Evolutionary conservation across 495 filamentous ascomycete species (phyloP).

Genomic region (Neurospora sp.): DNA sequence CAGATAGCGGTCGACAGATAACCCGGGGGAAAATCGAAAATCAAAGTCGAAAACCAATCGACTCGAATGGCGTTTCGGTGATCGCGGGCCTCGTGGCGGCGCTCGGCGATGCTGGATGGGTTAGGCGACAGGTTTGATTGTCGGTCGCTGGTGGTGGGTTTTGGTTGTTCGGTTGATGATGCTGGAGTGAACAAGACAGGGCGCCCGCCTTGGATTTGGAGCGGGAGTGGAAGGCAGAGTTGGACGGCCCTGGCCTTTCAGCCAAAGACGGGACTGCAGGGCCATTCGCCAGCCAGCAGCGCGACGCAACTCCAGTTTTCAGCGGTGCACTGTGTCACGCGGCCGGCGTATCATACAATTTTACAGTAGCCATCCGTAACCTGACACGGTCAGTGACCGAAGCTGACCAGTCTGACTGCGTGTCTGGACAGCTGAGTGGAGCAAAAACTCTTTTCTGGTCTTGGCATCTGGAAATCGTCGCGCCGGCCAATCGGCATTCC

Average conservation of each 20-base stretch:
- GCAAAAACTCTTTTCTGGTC: background rate
- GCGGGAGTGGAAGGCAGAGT: background rate
- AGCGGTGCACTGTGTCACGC: background rate
- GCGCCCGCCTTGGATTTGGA: background rate
- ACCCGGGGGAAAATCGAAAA: slow-evolving; percentile 2
- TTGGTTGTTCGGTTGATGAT: slow-evolving; percentile 19
- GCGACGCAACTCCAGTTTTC: background rate
- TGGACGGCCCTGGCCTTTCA: background rate
- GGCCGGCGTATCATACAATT: background rate
- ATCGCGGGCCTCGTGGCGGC: slow-evolving; percentile 20
- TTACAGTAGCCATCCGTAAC: background rate
- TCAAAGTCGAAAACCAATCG: background rate
- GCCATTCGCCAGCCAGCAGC: background rate
- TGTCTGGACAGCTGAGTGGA: background rate
- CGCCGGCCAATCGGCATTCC: background rate
- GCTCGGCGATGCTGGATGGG: slow-evolving; percentile 18
- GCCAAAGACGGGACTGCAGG: background rate
- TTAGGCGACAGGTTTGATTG: slow-evolving; percentile 4
- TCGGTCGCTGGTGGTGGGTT: background rate
- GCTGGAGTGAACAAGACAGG: slow-evolving; percentile 9
- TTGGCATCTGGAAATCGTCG: background rate
- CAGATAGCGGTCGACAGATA: slow-evolving; percentile 9
- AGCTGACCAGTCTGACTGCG: background rate
- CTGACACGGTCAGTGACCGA: background rate
- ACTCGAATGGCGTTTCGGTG: slow-evolving; percentile 7